These are phyloP conservation scores for Pichia sp. DNA, from an alignment of 1,139 yeast genomes.

Conservation along the genomic window DNA sequence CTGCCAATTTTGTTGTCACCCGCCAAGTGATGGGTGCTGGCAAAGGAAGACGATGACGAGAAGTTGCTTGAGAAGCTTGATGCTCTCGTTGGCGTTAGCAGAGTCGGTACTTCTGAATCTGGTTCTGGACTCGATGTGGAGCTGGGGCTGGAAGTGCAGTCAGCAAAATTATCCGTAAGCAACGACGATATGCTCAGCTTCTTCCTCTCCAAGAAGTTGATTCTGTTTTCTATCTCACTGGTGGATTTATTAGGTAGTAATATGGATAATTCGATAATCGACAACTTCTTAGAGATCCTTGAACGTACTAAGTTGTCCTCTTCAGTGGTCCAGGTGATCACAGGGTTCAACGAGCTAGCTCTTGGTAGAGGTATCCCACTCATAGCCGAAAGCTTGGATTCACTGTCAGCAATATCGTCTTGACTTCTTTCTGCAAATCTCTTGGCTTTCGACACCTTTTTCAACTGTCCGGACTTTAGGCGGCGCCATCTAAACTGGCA, in stretches of 20 bases:
- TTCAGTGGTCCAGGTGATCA: slow-evolving; percentile 43
- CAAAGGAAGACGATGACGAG: background rate
- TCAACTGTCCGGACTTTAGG: slow-evolving; percentile 45
- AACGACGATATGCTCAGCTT: slow-evolving; percentile 22
- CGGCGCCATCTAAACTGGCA: slow-evolving; percentile 83
- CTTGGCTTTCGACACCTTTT: slow-evolving; percentile 13
- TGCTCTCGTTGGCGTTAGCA: slow-evolving; percentile 2
- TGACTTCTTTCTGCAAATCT: background rate
- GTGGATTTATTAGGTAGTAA: slow-evolving; percentile 71
- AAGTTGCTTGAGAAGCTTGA: slow-evolving; percentile 8
- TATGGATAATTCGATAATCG: slow-evolving; percentile 71
- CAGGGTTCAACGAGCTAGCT: background rate
- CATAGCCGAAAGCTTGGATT: background rate
- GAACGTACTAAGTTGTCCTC: slow-evolving; percentile 67
- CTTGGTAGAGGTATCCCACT: background rate
- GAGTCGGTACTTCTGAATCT: background rate
- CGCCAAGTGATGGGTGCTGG: background rate
- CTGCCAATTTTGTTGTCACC: background rate
- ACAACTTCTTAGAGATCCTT: slow-evolving; percentile 55
- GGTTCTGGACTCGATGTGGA: background rate
- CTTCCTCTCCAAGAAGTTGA: slow-evolving; percentile 47
- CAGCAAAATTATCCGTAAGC: slow-evolving; percentile 4
- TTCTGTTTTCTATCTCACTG: slow-evolving; percentile 65
- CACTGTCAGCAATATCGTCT: background rate
- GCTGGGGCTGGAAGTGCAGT: background rate